These are phyloP conservation scores for Russula sp. DNA, from an alignment of 768 basidiomycete genomes.

Conservation along the genomic window DNA sequence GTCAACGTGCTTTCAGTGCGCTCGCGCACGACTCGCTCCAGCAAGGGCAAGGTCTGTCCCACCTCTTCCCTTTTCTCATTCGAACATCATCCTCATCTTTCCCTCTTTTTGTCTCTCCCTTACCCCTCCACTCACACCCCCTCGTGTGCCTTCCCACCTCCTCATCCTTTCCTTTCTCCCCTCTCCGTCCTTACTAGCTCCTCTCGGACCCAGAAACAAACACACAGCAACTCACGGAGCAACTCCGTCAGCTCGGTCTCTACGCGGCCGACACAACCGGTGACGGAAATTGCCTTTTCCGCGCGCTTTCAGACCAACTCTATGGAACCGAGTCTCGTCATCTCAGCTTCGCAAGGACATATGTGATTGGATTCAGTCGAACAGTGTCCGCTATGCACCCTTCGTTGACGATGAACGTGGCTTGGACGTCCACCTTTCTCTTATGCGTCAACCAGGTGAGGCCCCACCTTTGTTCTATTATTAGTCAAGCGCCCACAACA, in stretches of 20 bases:
- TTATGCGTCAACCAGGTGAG: conserved; percentile 77
- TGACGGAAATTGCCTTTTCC: conserved; percentile 93
- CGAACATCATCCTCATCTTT: conserved; percentile 2
- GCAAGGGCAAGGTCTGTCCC: conserved; percentile 51
- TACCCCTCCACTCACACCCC: neutral
- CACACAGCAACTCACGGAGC: conserved; percentile 61
- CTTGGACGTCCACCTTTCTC: conserved; percentile 63
- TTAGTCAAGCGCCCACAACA: conserved; percentile 13
- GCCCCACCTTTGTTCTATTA: conserved; percentile 28
- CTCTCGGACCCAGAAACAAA: conserved; percentile 60
- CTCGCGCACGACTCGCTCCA: conserved; percentile 56
- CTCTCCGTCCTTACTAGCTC: conserved; percentile 34
- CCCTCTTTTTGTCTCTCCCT: conserved; percentile 2
- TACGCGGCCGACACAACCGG: conserved; percentile 86
- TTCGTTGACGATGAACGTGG: conserved; percentile 88
- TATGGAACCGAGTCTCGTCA: conserved; percentile 74
- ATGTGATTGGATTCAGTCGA: conserved; percentile 74
- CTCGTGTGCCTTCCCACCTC: conserved; percentile 18
- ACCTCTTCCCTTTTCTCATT: conserved; percentile 12
- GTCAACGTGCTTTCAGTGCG: conserved; percentile 43
- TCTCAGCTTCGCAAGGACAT: conserved; percentile 66
- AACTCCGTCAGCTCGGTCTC: conserved; percentile 74
- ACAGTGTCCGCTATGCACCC: conserved; percentile 72
- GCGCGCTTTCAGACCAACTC: conserved; percentile 84
- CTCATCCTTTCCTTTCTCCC: conserved; percentile 3